Base-by-base conservation (phyloP, 176 grass and related monocot species). In the Chrysopogon serrulatus region DNA sequence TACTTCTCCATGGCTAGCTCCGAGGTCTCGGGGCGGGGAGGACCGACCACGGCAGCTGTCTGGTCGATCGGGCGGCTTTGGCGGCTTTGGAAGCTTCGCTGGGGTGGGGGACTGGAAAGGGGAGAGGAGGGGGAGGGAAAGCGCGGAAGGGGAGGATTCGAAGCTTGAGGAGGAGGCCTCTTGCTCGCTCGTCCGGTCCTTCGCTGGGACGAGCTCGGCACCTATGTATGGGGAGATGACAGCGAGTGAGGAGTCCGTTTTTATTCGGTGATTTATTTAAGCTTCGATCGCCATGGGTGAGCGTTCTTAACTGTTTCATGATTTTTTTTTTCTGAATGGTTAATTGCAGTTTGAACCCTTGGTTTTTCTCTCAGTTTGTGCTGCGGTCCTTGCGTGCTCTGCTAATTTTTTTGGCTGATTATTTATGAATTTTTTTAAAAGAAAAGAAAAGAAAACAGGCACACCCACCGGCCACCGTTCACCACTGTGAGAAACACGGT, bases 1-100 rank as follows among this genome's bases (percentile, higher is more conserved):
- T 97, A 97, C 92, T 88, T 96, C 90, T 96, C 93, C 93, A 96
- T 96, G 86, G 62, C 73, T 51, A 24, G 49, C 73, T 51, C 33
- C 70, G 61, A n/a, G 40, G 49, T 80, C 39, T 19, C 36, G 21
- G 5, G 0, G 6, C 49, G 65, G 32, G 6, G 74, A 18, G 49
- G 49, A 5, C 15, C 0, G 65, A 15, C 27, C 33, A 34, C 77
- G 66, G 8, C 0, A 21, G 33, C 61, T 37, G 33, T 15, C n/a
- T 16, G 39, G 14, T 49, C 40, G 26, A 48, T 26, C 65, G 73
- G 57, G 15, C 24, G 21, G 69, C 16, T 9, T 4, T 9, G 68
- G 65, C 2, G n/a, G 81, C 11, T 73, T 74, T 27, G 44, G 65
- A 84, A 61, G 16, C 32, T 79, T 63, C 53, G 43, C 13, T 40